These are phyloP conservation scores for Thelephora aurantiotincta DNA, from an alignment of 768 basidiomycete species.

Conservation along the genomic window DNA sequence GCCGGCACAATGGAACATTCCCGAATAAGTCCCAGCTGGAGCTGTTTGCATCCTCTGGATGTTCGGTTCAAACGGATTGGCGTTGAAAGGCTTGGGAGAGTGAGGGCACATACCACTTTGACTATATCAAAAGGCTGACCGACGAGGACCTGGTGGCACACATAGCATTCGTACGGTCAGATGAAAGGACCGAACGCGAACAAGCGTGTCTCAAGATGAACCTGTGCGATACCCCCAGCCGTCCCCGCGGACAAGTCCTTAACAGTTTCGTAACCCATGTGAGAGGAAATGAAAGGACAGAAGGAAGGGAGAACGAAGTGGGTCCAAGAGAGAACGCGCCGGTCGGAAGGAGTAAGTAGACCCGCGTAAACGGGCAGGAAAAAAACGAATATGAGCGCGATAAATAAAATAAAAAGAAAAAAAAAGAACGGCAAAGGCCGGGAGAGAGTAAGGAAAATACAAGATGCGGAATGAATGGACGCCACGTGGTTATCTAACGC, in stretches of 20 bases:
- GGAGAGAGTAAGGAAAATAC: not conserved
- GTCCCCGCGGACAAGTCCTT: constrained; percentile 88
- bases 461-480: not conserved
- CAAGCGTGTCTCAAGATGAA: constrained; percentile 13
- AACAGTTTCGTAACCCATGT: constrained; percentile 14
- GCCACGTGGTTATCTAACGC: not conserved
- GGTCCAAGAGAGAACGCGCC: constrained; percentile 5
- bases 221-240: constrained; percentile 84
- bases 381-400: constrained; percentile 1
- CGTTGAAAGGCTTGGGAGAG: constrained; percentile 3
- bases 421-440: not conserved
- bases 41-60: constrained; percentile 87
- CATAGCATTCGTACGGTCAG: constrained; percentile 1
- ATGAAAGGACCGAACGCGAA: constrained; percentile 1
- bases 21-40: constrained; percentile 75
- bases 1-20: constrained; percentile 83
- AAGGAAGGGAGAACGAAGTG: not conserved
- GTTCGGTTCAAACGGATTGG: constrained; percentile 1
- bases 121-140: constrained; percentile 96
- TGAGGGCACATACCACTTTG: constrained; percentile 57
- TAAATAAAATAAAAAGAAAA: constrained; percentile 14
- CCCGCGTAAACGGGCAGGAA: not conserved
- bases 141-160: constrained; percentile 51
- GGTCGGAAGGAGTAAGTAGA: constrained; percentile 5
- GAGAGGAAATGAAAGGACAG: not conserved